phyloP scores from a whole-genome alignment of 805 yeast genomes.

The Maudiozyma bulderi region DNA sequence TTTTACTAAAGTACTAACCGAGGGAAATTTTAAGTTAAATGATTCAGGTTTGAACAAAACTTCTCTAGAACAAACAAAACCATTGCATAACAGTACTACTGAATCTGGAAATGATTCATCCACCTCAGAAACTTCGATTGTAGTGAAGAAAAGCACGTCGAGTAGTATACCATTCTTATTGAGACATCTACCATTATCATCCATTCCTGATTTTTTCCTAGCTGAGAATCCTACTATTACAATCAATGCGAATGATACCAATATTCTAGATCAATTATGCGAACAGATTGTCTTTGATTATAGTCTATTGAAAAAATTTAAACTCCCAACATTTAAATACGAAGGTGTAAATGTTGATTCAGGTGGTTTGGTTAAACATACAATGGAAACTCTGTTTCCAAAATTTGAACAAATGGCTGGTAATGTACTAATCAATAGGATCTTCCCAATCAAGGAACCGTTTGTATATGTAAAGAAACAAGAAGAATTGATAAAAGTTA shows the following conservation, averaged over 20 bases:
- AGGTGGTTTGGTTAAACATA: slow-evolving; percentile 16
- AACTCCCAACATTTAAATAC: slow-evolving; percentile 47
- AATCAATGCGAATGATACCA: slow-evolving; percentile 9
- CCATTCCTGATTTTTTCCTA: slow-evolving; percentile 48
- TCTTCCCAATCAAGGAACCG: slow-evolving; percentile 20
- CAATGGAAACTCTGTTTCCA: slow-evolving; percentile 16
- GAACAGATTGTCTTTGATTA: slow-evolving; percentile 30
- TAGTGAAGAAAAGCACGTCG: slow-evolving; percentile 23
- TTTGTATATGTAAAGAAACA: slow-evolving; percentile 24
- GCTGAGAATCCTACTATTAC: slow-evolving; percentile 16
- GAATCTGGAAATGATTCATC: background rate
- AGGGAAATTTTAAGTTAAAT: background rate
- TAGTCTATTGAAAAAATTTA: slow-evolving; percentile 41
- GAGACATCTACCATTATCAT: slow-evolving; percentile 50
- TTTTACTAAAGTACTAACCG: background rate
- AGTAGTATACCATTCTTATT: slow-evolving; percentile 62
- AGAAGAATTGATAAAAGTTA: slow-evolving; percentile 31
- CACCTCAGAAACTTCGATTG: background rate
- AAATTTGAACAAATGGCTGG: slow-evolving; percentile 21
- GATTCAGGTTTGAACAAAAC: background rate
- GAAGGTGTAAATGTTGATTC: slow-evolving; percentile 12
- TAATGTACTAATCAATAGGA: slow-evolving; percentile 17
- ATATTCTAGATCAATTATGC: slow-evolving; percentile 21
- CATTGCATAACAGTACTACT: background rate
- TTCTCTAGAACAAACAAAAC: background rate